These are phyloP conservation scores for Irpex lacteus DNA, from an alignment of 1,284 basidiomycete genomes.

Conservation along the genomic window DNA sequence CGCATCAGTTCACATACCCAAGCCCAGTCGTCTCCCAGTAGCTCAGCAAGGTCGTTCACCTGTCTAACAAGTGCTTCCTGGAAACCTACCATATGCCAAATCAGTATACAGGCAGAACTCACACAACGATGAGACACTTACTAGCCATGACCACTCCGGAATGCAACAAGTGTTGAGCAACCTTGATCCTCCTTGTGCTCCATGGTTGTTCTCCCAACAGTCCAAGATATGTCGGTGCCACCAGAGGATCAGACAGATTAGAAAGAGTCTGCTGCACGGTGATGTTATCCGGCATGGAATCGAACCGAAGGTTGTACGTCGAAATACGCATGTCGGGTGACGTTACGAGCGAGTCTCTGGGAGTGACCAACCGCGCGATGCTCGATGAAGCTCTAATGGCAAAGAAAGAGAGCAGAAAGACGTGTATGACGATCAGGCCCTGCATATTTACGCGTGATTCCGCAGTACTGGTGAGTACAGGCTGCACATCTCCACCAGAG, in stretches of 20 bases:
- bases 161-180: slow-evolving; percentile 43
- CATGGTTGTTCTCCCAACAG: slow-evolving; percentile 44
- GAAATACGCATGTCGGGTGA: slow-evolving; percentile 35
- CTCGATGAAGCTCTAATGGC: slow-evolving; percentile 7
- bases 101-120: neutral
- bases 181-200: slow-evolving; percentile 46
- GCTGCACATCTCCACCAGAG: neutral
- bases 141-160: slow-evolving; percentile 40
- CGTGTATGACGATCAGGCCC: slow-evolving; percentile 9
- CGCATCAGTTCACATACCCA: slow-evolving; percentile 37
- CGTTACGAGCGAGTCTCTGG: slow-evolving; percentile 6
- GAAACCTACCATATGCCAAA: slow-evolving; percentile 40
- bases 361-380: neutral
- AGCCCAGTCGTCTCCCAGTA: slow-evolving; percentile 53
- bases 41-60: slow-evolving; percentile 52
- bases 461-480: neutral
- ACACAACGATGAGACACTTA: slow-evolving; percentile 13
- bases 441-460: slow-evolving; percentile 4
- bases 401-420: slow-evolving; percentile 10
- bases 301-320: slow-evolving; percentile 55
- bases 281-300: slow-evolving; percentile 48
- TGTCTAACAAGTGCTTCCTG: slow-evolving; percentile 62
- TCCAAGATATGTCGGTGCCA: slow-evolving; percentile 31
- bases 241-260: slow-evolving; percentile 40
- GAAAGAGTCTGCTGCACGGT: slow-evolving; percentile 45